Conservation (phyloP, 495 filamentous ascomycete genomes). For the Penicillium desertorum region DNA sequence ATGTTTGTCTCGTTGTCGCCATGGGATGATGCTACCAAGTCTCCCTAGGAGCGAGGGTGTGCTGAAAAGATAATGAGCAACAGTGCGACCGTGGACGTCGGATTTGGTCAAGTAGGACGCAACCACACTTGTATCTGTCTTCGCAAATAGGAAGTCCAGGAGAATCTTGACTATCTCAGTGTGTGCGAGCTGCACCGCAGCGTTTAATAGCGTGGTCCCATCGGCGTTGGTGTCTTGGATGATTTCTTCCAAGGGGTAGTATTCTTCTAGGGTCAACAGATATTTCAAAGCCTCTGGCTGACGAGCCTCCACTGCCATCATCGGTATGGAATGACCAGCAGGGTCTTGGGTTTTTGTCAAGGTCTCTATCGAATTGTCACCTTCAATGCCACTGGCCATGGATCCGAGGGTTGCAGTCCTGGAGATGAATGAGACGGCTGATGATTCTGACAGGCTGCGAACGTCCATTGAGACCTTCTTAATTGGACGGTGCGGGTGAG, state of each 20-base stretch:
- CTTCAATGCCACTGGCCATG: slow-evolving; percentile 69
- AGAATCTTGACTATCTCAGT: slow-evolving; percentile 71
- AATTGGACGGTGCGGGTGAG: slow-evolving; percentile 28
- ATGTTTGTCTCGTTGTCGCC: slow-evolving; percentile 89
- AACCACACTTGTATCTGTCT: slow-evolving; percentile 52
- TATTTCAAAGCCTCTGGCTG: slow-evolving; percentile 71
- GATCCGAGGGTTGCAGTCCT: slow-evolving; percentile 75
- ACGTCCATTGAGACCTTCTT: slow-evolving; percentile 89
- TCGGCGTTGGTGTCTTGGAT: slow-evolving; percentile 84
- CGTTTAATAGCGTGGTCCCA: slow-evolving; percentile 84
- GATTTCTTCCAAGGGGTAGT: slow-evolving; percentile 66
- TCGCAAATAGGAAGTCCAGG: slow-evolving; percentile 62
- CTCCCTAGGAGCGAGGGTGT: slow-evolving; percentile 73
- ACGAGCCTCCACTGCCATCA: slow-evolving; percentile 91
- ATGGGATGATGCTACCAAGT: slow-evolving; percentile 76
- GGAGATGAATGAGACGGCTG: slow-evolving; percentile 73
- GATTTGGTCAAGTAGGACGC: slow-evolving; percentile 67
- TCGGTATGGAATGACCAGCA: slow-evolving; percentile 80
- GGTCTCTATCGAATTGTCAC: slow-evolving; percentile 80
- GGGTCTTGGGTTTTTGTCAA: slow-evolving; percentile 78
- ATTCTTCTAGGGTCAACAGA: slow-evolving; percentile 70
- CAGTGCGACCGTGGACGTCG: slow-evolving; percentile 82
- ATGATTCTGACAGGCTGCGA: slow-evolving; percentile 82
- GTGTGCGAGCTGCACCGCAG: slow-evolving; percentile 89
- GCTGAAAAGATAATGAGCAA: slow-evolving; percentile 95